Evolutionary conservation across 225 moss, liverwort and hornwort genomes (phyloP).

Genomic region (Antitrichia curtipendula): DNA sequence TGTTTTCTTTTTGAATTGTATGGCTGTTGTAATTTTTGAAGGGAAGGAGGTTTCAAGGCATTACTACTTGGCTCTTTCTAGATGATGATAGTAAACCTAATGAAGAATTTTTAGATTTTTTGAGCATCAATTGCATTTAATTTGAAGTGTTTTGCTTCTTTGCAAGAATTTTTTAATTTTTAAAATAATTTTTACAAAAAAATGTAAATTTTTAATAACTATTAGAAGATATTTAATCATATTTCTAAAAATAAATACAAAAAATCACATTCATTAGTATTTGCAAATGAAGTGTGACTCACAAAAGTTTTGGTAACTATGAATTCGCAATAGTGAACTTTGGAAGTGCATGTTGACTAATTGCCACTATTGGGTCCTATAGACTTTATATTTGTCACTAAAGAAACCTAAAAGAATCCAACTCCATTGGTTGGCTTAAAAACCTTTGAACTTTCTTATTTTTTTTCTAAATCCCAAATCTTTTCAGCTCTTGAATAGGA

Average conservation of each 20-base stretch:
- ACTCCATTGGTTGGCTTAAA: neutral
- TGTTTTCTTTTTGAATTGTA: too few relatives aligned
- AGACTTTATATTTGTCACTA: neutral
- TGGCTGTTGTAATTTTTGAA: too few relatives aligned
- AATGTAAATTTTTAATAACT: neutral
- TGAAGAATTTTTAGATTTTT: neutral
- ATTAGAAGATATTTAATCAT: neutral
- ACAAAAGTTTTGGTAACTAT: fast-evolving
- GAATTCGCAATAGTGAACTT: neutral
- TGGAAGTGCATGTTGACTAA: neutral
- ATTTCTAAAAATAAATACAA: neutral
- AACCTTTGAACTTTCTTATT: too few relatives aligned
- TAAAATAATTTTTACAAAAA: neutral
- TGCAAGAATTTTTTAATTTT: neutral
- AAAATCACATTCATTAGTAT: neutral
- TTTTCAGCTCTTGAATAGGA: fast-evolving
- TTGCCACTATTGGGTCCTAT: fast-evolving
- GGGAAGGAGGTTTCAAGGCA: too few relatives aligned
- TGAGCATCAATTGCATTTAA: neutral
- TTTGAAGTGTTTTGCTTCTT: too few relatives aligned
- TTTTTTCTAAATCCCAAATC: neutral
- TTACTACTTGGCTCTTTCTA: too few relatives aligned
- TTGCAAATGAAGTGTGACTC: neutral
- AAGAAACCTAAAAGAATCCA: neutral
- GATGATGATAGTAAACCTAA: too few relatives aligned